These are phyloP conservation scores for Fusarium sp. DNA, from an alignment of 2,329 filamentous ascomycete species.

Conservation along the genomic window DNA sequence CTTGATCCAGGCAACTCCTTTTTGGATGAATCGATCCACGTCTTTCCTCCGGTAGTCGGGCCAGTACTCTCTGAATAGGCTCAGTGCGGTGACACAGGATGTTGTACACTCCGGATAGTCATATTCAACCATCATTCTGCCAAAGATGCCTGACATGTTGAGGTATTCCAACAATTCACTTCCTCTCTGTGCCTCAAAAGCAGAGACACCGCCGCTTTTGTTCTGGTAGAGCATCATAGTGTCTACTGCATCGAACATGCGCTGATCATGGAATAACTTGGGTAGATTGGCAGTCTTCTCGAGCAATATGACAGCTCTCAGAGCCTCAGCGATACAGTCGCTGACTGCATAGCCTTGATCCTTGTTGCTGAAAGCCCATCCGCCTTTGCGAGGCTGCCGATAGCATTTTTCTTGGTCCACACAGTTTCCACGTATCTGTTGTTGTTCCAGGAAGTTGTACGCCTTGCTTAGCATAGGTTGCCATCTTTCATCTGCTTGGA, in stretches of 20 bases:
- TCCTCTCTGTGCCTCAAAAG: conserved; percentile 89
- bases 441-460: conserved; percentile 86
- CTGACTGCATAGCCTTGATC: conserved; percentile 94
- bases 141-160: conserved; percentile 95
- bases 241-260: conserved; percentile 89
- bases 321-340: conserved; percentile 91
- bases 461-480: conserved; percentile 85
- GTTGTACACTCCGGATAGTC: conserved; percentile 98
- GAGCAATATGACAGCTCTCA: conserved; percentile 87
- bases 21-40: conserved; percentile 78
- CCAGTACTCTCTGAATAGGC: conserved; percentile 84
- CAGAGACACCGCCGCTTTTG: conserved; percentile 85
- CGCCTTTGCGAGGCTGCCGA: conserved; percentile 89
- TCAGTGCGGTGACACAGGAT: conserved; percentile 88
- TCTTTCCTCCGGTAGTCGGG: conserved; percentile 83
- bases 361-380: conserved; percentile 94
- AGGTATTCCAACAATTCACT: conserved; percentile 84
- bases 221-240: conserved; percentile 96
- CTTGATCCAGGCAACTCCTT: conserved; percentile 86
- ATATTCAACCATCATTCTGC: conserved; percentile 92
- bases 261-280: conserved; percentile 78
- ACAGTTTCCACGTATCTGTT: conserved; percentile 90
- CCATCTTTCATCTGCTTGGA: conserved; percentile 82
- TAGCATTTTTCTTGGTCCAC: conserved; percentile 84
- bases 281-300: conserved; percentile 85